Base-by-base conservation (phyloP, 164 flowering plant species). In the Stephania japonica region DNA sequence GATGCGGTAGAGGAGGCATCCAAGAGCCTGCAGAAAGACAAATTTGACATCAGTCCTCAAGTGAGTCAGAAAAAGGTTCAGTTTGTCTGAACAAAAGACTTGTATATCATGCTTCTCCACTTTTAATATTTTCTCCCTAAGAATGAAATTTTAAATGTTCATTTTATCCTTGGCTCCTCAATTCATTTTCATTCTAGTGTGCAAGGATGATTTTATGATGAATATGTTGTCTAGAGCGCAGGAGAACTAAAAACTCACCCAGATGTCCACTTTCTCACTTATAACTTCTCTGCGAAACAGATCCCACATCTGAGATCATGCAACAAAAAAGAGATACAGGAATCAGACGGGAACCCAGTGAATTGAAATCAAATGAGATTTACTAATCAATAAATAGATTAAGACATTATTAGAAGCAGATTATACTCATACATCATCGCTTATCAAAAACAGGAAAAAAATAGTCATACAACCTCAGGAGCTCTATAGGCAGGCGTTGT, bases 401-500 rank as follows among this genome's bases (percentile, higher is more conserved):
- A 42, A 11, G 8, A 5, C 1, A 38, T 38, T 41, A 70, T 18
- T 14, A 18, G 63, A 9, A 78, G 72, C 64, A 71, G 11, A 41
- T 41, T 42, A 65, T 61, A 44, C 68, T 49, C 49, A 68, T 32
- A 32, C 38, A 32, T 32, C 38, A 2, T 32, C 38, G 2, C 38
- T 32, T 32, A 32, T n/a, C 38, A 32, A 32, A 32, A 32, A 32
- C 38, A 32, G 0, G 38, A 32, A 32, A 32, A 32, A 32, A 32
- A 32, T 2, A 32, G 0, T 32, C 44, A 26, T 66, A 79, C 75
- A 78, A 96, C 99, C 99, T 93, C 98, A 67, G 99, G 99, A 70
- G 98, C 87, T 83, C 98, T 89, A 73, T 93, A 96, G 68, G 97
- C 97, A 76, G 99, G 98, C 19, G 99, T 96, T 27, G 98, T 96